A percentile compares a stretch with the other conserved stretches of the same genome.
Conservation (phyloP, 2,329 filamentous ascomycete species). For the Epichloe hybrida region DNA sequence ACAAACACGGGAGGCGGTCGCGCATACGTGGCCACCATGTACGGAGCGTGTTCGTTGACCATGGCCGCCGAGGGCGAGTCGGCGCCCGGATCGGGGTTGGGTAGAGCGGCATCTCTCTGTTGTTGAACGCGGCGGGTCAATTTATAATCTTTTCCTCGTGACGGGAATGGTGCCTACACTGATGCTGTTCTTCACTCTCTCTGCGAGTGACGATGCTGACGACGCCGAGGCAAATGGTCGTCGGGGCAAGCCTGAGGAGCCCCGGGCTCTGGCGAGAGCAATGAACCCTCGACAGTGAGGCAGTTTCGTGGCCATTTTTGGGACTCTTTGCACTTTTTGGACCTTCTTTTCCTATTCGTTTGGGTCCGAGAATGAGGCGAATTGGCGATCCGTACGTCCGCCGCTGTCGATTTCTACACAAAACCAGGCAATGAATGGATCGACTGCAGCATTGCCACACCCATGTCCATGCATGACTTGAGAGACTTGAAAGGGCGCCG, state of each 20-base stretch:
- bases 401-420: too few species aligned
- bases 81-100: conserved; percentile 58
- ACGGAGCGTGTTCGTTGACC: conserved; percentile 63
- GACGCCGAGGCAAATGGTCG: conserved; percentile 9
- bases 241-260: not conserved
- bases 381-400: not conserved
- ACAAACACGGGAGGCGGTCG: conserved; percentile 84
- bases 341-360: not conserved
- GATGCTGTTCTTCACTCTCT: conserved; percentile 20
- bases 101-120: conserved; percentile 23
- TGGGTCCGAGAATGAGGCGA: not conserved
- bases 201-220: conserved; percentile 21
- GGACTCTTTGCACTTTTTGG: too few species aligned
- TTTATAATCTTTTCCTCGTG: not conserved
- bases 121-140: not conserved
- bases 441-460: too few species aligned
- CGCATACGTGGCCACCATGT: conserved; percentile 92
- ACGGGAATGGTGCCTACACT: conserved; percentile 11
- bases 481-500: too few species aligned
- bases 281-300: conserved; percentile 25
- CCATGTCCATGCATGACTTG: too few species aligned
- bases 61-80: conserved; percentile 65
- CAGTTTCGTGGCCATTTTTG: conserved; percentile 26
- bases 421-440: not conserved
- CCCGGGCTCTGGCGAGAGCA: conserved; percentile 13